Evolutionary conservation across 208 protist genomes (phyloP).

Genomic region (Acanthamoeba divionensis): DNA sequence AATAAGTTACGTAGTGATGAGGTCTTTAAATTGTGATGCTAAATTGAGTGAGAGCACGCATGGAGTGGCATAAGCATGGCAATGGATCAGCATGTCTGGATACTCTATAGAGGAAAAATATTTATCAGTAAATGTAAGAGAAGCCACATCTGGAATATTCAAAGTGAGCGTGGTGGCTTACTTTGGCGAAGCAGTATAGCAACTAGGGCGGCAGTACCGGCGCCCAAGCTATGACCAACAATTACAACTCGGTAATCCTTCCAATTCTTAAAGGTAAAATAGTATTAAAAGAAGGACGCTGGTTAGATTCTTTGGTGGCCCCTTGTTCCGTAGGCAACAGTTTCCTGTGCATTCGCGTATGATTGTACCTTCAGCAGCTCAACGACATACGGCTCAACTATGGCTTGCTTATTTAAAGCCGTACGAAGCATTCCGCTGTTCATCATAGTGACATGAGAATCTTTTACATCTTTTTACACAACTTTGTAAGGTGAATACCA

Average conservation of each 20-base stretch:
- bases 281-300: no score
- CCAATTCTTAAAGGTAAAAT: no score
- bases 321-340: no score
- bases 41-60: conserved; percentile 9
- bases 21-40: background rate
- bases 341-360: no score
- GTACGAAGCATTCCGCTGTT: no score
- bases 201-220: background rate
- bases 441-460: no score
- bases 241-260: conserved; percentile 20
- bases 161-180: background rate
- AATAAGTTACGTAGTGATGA: conserved; percentile 40
- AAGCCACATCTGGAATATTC: no score
- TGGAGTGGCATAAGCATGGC: conserved; percentile 21
- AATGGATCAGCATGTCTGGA: conserved; percentile 34
- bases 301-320: no score
- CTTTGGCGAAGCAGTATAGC: conserved; percentile 24
- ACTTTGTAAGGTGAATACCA: background rate
- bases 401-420: no score
- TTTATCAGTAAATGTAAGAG: background rate
- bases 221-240: conserved; percentile 7
- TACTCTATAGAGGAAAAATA: conserved; percentile 11
- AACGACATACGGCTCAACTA: no score
- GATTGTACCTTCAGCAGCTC: no score
- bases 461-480: no score